Evolutionary conservation across 2,329 filamentous ascomycete genomes (phyloP).

Genomic region (Magnaporthales sp.): DNA sequence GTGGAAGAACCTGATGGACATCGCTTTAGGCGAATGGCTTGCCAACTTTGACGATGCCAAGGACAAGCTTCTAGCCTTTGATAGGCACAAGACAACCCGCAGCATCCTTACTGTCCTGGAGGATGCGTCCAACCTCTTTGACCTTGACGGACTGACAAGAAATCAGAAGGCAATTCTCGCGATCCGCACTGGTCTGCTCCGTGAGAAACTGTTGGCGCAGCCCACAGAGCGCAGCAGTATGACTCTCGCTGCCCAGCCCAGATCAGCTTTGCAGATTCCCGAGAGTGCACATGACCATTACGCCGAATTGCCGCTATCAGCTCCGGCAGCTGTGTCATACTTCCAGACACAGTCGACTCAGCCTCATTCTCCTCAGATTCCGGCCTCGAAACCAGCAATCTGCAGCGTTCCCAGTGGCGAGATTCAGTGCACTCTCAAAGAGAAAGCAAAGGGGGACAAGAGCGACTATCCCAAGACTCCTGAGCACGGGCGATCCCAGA

Average conservation of each 20-base stretch:
- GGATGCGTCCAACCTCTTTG: not conserved
- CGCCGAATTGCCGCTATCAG: not conserved
- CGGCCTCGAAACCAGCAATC: not conserved
- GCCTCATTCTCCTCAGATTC: not conserved
- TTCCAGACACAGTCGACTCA: not conserved
- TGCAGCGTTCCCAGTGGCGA: not conserved
- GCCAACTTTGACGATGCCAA: conserved; percentile 11
- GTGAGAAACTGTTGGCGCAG: not conserved
- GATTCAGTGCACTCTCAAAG: not conserved
- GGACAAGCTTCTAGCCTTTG: conserved; percentile 22
- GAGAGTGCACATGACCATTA: not conserved
- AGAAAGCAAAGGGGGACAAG: not conserved
- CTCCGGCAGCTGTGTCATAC: not conserved
- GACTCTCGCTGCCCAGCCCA: not conserved
- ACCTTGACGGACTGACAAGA: not conserved
- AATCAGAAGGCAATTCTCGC: not conserved
- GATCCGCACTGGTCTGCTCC: not conserved
- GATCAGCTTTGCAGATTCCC: not conserved
- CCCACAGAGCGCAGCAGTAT: not conserved
- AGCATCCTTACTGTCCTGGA: not conserved
- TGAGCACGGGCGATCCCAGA: not conserved
- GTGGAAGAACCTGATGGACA: conserved; percentile 12
- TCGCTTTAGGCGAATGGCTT: conserved; percentile 28
- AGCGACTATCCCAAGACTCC: not conserved
- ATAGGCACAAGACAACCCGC: conserved; percentile 16